Percentiles rank a stretch among this genome's conserved stretches.
Evolutionary conservation across 306 rosid species (phyloP).

Genomic region (Castanea crenata): DNA sequence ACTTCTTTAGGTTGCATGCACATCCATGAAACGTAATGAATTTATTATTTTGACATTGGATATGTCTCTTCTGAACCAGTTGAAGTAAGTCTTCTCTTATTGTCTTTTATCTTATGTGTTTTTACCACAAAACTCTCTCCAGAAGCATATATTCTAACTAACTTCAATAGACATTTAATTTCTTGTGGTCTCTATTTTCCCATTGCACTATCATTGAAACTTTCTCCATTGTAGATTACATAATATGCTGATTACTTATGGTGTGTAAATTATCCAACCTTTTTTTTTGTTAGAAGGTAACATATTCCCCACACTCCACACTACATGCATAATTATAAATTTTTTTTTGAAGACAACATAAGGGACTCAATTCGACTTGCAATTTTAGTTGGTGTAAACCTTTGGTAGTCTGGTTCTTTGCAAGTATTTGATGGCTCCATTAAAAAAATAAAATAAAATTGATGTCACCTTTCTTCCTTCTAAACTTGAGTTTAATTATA

Average conservation of each 20-base stretch:
- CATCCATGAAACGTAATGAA: no score
- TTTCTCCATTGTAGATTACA: not conserved
- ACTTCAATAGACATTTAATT: not conserved
- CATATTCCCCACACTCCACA: not conserved
- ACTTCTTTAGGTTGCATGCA: no score
- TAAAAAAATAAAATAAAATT: not conserved
- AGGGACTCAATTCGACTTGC: not conserved
- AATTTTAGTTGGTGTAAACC: not conserved
- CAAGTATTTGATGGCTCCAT: not conserved
- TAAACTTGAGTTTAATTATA: no score
- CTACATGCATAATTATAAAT: not conserved
- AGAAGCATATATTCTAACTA: no score
- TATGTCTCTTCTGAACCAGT: no score
- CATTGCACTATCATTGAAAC: not conserved
- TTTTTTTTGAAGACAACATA: not conserved
- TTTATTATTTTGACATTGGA: no score
- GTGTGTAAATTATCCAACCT: no score
- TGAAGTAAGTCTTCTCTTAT: no score
- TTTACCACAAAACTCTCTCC: no score
- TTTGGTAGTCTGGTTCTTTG: not conserved
- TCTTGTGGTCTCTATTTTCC: conserved; percentile 3
- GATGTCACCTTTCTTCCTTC: not conserved
- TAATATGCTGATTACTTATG: not conserved
- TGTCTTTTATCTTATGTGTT: no score
- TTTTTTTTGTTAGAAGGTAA: no score